phyloP scores from a whole-genome alignment of 441 rosid genomes.

The Aquilaria agallochum region DNA sequence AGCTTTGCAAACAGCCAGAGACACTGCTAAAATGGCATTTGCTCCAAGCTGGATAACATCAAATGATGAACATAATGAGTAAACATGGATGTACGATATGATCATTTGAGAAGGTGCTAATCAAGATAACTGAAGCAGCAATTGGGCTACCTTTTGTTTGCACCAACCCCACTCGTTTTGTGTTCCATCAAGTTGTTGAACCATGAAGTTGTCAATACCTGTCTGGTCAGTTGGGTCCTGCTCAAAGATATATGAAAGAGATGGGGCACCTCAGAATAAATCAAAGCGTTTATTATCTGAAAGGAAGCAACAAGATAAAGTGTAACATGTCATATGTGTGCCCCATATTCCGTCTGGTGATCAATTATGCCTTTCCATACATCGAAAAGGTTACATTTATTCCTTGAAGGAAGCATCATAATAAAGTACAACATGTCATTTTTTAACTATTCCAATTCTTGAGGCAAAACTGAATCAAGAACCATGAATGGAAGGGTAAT shows the following conservation, averaged over 20 bases:
- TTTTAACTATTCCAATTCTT: too few species aligned
- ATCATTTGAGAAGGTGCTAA: neutral
- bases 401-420: too few species aligned
- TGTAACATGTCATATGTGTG: too few species aligned
- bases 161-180: conserved; percentile 99
- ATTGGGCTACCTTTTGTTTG: conserved; percentile 75
- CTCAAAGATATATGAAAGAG: neutral
- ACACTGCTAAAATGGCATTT: conserved; percentile 91
- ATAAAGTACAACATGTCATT: too few species aligned
- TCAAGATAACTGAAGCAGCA: neutral
- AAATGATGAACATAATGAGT: neutral
- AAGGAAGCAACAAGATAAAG: too few species aligned
- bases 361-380: too few species aligned
- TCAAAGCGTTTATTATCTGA: neutral
- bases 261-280: conserved; percentile 7
- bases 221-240: conserved; percentile 93
- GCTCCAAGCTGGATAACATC: conserved; percentile 73
- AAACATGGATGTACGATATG: neutral
- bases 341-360: too few species aligned
- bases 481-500: too few species aligned
- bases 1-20: conserved; percentile 96
- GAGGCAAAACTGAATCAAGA: too few species aligned
- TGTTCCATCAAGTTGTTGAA: conserved; percentile 94
- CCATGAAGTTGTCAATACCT: conserved; percentile 84
- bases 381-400: too few species aligned